A percentile compares a stretch with the other conserved stretches of the same genome.
These are phyloP conservation scores for Didymella exigua DNA, from an alignment of 2,329 filamentous ascomycete genomes.

Conservation along the genomic window DNA sequence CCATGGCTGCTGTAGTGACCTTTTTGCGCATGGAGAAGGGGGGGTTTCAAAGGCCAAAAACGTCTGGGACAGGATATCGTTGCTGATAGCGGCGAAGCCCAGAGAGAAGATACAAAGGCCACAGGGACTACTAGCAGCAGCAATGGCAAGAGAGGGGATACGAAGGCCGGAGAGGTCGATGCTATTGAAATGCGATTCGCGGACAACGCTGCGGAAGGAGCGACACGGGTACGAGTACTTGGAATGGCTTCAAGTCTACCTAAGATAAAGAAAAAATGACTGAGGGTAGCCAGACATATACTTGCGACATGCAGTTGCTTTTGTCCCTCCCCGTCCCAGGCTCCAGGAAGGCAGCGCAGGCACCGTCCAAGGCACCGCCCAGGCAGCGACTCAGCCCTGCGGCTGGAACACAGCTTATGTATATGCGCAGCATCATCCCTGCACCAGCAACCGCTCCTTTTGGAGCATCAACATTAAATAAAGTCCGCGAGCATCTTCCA, in stretches of 20 bases:
- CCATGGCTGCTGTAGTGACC: not conserved
- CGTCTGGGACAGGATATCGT: not conserved
- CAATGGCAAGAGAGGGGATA: not conserved
- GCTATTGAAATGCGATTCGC: not conserved
- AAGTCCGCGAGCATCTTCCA: not conserved
- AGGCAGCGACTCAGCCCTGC: conserved; percentile 6
- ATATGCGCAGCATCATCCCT: not conserved
- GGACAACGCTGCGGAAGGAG: not conserved
- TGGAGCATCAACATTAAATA: not conserved
- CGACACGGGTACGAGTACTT: not conserved
- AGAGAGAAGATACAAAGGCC: not conserved
- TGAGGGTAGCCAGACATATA: no score
- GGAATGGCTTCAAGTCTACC: not conserved
- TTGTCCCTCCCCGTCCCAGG: not conserved
- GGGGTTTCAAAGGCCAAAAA: not conserved
- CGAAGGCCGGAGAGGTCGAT: not conserved
- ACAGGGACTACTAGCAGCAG: not conserved
- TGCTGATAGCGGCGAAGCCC: not conserved
- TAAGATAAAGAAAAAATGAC: not conserved
- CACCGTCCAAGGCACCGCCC: not conserved
- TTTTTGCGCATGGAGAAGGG: conserved; percentile 3
- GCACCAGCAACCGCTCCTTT: not conserved
- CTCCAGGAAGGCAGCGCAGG: not conserved
- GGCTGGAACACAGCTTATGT: not conserved
- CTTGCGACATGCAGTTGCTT: not conserved